phyloP scores from a whole-genome alignment of 176 grass and related monocot species.

The Oryza coarctata region DNA sequence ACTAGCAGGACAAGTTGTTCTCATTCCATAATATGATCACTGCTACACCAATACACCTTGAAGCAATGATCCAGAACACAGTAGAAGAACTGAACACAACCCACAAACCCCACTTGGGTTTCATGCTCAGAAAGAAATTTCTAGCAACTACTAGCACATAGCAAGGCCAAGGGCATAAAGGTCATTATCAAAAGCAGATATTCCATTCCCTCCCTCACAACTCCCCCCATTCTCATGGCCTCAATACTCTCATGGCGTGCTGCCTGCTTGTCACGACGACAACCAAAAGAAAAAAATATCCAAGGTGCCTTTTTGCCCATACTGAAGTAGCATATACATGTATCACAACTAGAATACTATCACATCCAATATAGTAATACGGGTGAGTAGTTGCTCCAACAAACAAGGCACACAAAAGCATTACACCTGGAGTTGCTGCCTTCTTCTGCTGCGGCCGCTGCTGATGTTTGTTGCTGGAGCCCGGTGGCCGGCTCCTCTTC shows the following conservation, averaged over 20 bases:
- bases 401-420: not conserved
- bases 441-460: constrained; percentile 28
- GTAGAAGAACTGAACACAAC: not conserved
- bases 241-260: not conserved
- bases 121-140: not conserved
- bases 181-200: constrained; percentile 24
- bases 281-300: not conserved
- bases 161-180: constrained; percentile 9
- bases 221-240: not conserved
- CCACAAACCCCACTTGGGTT: not conserved
- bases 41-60: not conserved
- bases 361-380: not conserved
- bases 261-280: not conserved
- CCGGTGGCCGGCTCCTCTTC: constrained; percentile 38
- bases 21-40: not conserved
- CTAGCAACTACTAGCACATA: not conserved
- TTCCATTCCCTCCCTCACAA: constrained; percentile 1
- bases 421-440: constrained; percentile 47
- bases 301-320: not conserved
- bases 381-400: not conserved
- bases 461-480: constrained; percentile 25
- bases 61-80: not conserved
- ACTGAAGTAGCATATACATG: constrained; percentile 8
- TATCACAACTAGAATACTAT: constrained; percentile 17
- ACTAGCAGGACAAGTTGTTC: not conserved